Base-by-base conservation (phyloP, 1,284 basidiomycete genomes). In the Tilletia setariae region DNA sequence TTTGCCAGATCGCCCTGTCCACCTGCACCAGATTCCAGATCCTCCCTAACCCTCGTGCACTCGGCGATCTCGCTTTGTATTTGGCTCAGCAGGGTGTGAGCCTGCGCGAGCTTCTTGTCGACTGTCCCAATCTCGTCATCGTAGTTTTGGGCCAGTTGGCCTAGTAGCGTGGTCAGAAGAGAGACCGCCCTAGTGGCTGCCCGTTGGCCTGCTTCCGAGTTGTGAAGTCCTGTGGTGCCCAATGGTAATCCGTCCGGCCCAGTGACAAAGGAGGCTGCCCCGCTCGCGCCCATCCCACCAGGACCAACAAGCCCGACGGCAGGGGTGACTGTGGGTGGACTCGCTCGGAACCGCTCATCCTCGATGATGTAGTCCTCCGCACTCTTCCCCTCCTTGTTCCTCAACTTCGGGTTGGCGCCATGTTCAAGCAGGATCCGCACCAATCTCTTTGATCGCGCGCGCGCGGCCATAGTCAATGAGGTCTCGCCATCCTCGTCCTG, bases 401-500 rank as follows among this genome's bases (percentile, higher is more conserved):
- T 87, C 73, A 98, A 89, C 84, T 98, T 98, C 6, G 96, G 93
- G 81, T 98, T 92, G 1, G 94, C 96, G 7, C 94, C 94, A 78
- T 98, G 92, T 83, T 98, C 95, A 68, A 99, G 90, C 65, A 99
- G 87, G 21, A 97, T 87, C 81, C 95, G 95, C 74, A 98, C 94
- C 19, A 99, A 87, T n/a, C 94, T 89, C 84, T 98, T 96, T 83
- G 92, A 94, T 68, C 96, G 86, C 78, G 95, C 97, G 44, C 96
- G 88, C 4, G 96, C 96, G 28, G 96, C 95, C 86, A 99, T 89
- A 0, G 96, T 98, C 69, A 99, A 85, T 11, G 96, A 93, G 15
- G 96, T 98, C 85, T 99, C 96, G 42, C 95, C 95, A 76, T 99
- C 96, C 81, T 98, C 94, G 82, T 98, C 96, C 83, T 96, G 96